These are phyloP conservation scores for Benincasa hispida DNA, from an alignment of 306 rosid species.

Conservation along the genomic window DNA sequence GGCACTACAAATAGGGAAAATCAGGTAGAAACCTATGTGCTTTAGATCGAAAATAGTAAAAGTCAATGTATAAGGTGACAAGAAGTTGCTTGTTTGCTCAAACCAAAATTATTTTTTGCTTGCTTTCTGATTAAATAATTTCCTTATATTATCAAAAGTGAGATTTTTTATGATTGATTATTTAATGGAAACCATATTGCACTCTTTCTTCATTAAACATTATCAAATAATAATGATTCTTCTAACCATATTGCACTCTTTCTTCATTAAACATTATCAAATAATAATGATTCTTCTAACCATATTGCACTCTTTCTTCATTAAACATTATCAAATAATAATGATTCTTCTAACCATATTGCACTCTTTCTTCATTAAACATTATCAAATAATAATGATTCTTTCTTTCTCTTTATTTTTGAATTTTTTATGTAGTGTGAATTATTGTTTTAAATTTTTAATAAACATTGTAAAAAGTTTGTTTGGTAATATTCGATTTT, in stretches of 20 bases:
- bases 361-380: no score
- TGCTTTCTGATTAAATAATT: neutral
- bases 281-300: no score
- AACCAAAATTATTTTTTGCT: neutral
- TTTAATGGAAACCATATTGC: neutral
- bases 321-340: no score
- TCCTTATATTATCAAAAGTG: neutral
- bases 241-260: no score
- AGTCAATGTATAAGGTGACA: neutral
- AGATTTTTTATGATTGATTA: neutral
- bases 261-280: no score
- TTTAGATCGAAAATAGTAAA: neutral
- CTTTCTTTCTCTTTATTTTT: neutral
- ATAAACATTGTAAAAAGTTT: neutral
- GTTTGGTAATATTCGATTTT: neutral
- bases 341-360: no score
- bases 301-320: no score
- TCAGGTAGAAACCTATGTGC: neutral
- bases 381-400: no score
- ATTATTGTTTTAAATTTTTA: neutral
- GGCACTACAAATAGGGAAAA: neutral
- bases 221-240: no score
- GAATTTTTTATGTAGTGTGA: neutral
- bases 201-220: no score
- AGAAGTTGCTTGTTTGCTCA: neutral